These are phyloP conservation scores for Aphanomyces stellatus DNA, from an alignment of 352 stramenopile species.

Conservation along the genomic window DNA sequence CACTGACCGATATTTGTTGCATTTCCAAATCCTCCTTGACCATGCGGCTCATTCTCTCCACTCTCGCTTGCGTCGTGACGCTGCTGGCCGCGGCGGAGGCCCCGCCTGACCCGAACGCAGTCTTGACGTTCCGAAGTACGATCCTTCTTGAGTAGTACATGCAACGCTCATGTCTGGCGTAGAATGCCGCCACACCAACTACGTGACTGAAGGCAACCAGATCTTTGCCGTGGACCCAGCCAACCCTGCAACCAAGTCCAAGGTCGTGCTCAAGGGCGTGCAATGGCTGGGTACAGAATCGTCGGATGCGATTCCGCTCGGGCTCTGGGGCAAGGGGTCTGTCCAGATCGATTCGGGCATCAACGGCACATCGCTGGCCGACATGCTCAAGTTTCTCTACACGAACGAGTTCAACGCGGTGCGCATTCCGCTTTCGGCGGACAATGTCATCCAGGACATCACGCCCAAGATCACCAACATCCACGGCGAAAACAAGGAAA, in stretches of 20 bases:
- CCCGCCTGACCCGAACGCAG: background rate
- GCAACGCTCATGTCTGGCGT: background rate
- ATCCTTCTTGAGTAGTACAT: background rate
- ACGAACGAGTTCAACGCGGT: slow-evolving; percentile 63
- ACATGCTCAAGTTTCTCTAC: slow-evolving; percentile 37
- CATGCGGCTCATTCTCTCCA: background rate
- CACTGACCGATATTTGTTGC: too few relatives aligned
- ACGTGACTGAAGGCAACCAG: slow-evolving; percentile 42
- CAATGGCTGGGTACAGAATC: slow-evolving; percentile 57
- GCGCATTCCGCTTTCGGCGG: slow-evolving; percentile 43
- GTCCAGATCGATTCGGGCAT: slow-evolving; percentile 29
- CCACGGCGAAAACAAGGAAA: slow-evolving; percentile 49
- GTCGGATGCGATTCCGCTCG: slow-evolving; percentile 48
- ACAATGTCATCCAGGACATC: slow-evolving; percentile 34
- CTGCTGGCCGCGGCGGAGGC: background rate
- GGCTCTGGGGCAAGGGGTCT: slow-evolving; percentile 34
- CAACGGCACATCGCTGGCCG: slow-evolving; percentile 39
- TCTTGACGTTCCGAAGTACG: background rate
- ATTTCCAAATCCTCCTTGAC: background rate
- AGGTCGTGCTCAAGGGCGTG: slow-evolving; percentile 57
- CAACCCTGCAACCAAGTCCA: slow-evolving; percentile 30
- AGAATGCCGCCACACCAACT: slow-evolving; percentile 61
- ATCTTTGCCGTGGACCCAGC: slow-evolving; percentile 43
- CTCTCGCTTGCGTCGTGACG: background rate
- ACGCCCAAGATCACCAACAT: slow-evolving; percentile 44